Base-by-base conservation (phyloP, 2,329 filamentous ascomycete genomes). In the Stagonosporopsis rhizophila region DNA sequence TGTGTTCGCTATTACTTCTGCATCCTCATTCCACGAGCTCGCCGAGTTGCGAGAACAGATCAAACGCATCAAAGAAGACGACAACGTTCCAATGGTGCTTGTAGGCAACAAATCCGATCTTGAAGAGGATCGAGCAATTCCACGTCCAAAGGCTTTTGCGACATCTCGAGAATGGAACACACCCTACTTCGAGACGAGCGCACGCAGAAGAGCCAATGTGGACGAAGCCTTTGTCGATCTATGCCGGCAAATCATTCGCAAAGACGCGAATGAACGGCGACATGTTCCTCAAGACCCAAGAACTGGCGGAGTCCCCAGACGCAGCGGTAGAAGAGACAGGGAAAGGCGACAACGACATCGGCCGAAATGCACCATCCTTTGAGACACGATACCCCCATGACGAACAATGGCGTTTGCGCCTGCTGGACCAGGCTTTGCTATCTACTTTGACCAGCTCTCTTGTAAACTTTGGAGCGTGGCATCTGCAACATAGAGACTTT, bases 71-170 rank as follows among this genome's bases (percentile, higher is more conserved):
- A 96, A 96, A 78, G 90, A 93, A 74, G 90, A 94, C 76, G 89
- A 92, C 52, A 89, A 87, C 60, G 86, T 94, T 4, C 91, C 91
- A 20, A 90, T 96, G 72, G 92, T 96, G 45, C 91, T 96, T 59
- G 92, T 96, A 42, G 92, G 92, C 60, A 96, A 96, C 82, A 96
- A 96, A 78, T 90, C 89, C 58, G 92, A 96, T 71, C 83, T 96
- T 39, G 91, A 95, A 77, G 92, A 96, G 72, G 90, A 93, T 73
- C 87, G 92, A 27, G 85, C 85, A 19, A 90, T 96, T 8, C 87
- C 89, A 12, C 85, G 91, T 47, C 88, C 89, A 59, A 88, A 88
- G 66, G 92, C 91, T 5, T 96, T 96, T 72, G 85, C 89, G 28
- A 85, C 96, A 61, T 92, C 90, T n/a, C 91, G 95, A 71, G 85